Evolutionary conservation across 768 basidiomycete species (phyloP), one percentile per base, ranked within the genome.

Genomic region (Pisolithus sp.): DNA sequence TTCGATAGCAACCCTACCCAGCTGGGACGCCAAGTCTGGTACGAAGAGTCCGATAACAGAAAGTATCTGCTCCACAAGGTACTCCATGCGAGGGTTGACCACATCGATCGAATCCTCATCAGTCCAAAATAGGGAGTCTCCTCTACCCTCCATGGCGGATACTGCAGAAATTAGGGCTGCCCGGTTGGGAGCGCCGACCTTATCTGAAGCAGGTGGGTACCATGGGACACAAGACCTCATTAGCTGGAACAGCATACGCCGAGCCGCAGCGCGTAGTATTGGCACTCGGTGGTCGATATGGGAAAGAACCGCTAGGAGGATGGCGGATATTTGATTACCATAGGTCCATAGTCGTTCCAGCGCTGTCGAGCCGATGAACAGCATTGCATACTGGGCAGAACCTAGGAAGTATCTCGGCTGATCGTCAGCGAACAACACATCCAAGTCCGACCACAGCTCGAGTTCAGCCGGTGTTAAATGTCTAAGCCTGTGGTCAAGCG

Each of bases 381-480:
- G 74, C 70, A 93, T 80, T 1, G 93, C 92, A 62, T 89, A 89
- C 62, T 95, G 93, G 13, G 89, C 90, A 0, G 89, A 82, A 15
- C 89, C 88, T 46, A 95, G 72, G 2, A 80, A 72, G 44, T 86
- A 70, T 30, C 84, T 73, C 10, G 88, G 85, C 55, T 85, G 79
- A 52, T 83, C 83, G 1, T 72, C 68, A 4, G 78, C 81, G 64
- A 89, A 93, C 37, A 91, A 64, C 9, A 81, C 78, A 57, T 87
- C 86, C 18, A 93, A 77, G 58, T 89, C 85, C 15, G 85, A 83
- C 86, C 88, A 87, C 7, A 90, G 65, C 52, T 85, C 85, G 64
- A 86, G 73, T 49, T 89, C 87, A 44, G 80, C 79, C 26, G 80
- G 76, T 51, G 76, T 77, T 18, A 82, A 86, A 50, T 63, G 70